phyloP scores from a whole-genome alignment of 371 early-diverging fungal genomes.

The Lichtheimia ramosa region DNA sequence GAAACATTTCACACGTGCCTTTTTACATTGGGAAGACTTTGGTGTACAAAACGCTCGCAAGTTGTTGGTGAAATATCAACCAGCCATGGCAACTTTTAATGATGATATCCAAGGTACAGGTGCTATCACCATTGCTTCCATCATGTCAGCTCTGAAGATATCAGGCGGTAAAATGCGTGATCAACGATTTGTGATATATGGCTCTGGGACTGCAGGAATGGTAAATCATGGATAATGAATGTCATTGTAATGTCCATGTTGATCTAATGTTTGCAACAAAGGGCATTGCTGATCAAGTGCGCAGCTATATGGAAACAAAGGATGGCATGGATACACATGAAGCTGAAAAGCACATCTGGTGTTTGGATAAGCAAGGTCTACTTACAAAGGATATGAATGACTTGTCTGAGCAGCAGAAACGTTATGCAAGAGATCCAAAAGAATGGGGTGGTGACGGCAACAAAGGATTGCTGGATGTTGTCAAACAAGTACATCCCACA shows the following conservation, averaged over 20 bases:
- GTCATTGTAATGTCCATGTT: no score
- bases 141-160: slow-evolving; percentile 21
- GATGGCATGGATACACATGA: slow-evolving; percentile 2
- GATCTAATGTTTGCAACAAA: no score
- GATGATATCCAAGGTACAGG: slow-evolving; percentile 37
- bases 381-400: slow-evolving; percentile 11
- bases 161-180: slow-evolving; percentile 15
- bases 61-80: slow-evolving; percentile 18
- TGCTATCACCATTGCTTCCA: slow-evolving; percentile 14
- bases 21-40: slow-evolving; percentile 42
- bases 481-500: slow-evolving; percentile 29
- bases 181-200: slow-evolving; percentile 24
- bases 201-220: slow-evolving; percentile 36
- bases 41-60: slow-evolving; percentile 20
- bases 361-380: slow-evolving; percentile 29
- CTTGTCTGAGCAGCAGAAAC: slow-evolving; percentile 13
- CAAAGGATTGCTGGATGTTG: slow-evolving; percentile 19
- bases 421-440: slow-evolving; percentile 11
- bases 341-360: slow-evolving; percentile 17
- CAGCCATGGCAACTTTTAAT: slow-evolving; percentile 25
- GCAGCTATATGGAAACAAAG: slow-evolving; percentile 11
- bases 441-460: slow-evolving; percentile 7
- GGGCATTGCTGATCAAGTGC: slow-evolving; percentile 23
- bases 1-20: slow-evolving; percentile 7
- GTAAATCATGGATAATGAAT: no score